Base-by-base conservation (phyloP, 2,329 filamentous ascomycete species). In the Coccinonectria pachysandricola region DNA sequence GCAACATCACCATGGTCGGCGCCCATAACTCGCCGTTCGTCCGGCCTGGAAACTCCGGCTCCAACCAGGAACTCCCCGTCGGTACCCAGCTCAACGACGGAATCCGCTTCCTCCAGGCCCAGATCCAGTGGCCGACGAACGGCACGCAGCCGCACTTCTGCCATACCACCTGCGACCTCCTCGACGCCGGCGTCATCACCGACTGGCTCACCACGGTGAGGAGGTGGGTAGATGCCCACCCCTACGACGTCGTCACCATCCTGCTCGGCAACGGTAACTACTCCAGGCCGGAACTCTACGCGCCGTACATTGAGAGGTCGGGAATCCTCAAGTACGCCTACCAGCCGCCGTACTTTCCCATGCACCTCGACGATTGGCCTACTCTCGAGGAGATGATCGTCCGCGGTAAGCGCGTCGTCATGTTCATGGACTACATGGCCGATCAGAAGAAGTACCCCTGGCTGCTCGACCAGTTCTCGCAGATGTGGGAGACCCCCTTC, bases 401-500 rank as follows among this genome's bases (percentile, higher is more conserved):
- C 7, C 59, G 50, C 12, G 70, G 72, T 31, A 74, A 83, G 54
- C 71, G 84, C 8, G 77, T 82, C 2, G 67, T 92, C 36, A 68
- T 91, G 53, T 85, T 91, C 56, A 69, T 92, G 58, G 85, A 92
- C 57, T 92, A 92, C 60, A 64, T 78, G 39, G 82, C 85, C 39
- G 76, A 94, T 51, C 81, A 92, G 55, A 71, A 65, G 1, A 64
- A 67, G 12, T 78, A 84, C 11, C 85, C 87, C 0, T 95, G 84
- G 73, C 68, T 94, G 21, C 64, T 94, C 20, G 83, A 93, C 52
- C 68, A 95, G 54, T 95, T 94, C 59, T 71, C 71, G 5, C 81
- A 93, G 48, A 70, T 92, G 58, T 94, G 83, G 82, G 84, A 95
- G 59, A 88, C 86, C 1, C 82, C 83, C 0, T 95, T 93, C 50